phyloP scores from a whole-genome alignment of 2,329 filamentous ascomycete species.

The Pezicula neosporulosa region DNA sequence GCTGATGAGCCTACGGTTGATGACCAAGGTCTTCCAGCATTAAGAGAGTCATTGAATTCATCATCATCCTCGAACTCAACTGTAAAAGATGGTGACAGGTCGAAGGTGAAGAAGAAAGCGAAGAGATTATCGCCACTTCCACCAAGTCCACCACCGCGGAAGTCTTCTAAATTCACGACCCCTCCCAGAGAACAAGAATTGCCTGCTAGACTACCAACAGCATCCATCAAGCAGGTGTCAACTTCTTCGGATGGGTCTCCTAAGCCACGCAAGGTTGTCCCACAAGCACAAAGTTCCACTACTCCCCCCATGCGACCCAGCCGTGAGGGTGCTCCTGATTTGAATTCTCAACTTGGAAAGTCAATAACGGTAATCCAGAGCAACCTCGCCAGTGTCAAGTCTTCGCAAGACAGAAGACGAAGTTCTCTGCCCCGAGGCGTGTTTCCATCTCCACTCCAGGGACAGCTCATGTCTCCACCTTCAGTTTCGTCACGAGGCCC shows the following conservation, averaged over 20 bases:
- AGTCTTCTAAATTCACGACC: slow-evolving; percentile 52
- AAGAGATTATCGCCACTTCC: slow-evolving; percentile 45
- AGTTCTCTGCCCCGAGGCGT: slow-evolving; percentile 17
- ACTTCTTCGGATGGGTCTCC: slow-evolving; percentile 9
- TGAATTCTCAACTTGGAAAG: slow-evolving; percentile 52
- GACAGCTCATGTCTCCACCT: slow-evolving; percentile 29
- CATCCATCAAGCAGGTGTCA: slow-evolving; percentile 26
- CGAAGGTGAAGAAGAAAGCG: slow-evolving; percentile 33
- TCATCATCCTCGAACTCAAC: slow-evolving; percentile 73
- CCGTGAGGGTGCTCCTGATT: slow-evolving; percentile 61
- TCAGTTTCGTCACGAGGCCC: slow-evolving; percentile 30
- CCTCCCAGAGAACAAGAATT: slow-evolving; percentile 35
- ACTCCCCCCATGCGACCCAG: slow-evolving; percentile 59
- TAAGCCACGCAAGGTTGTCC: slow-evolving; percentile 6
- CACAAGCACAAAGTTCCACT: slow-evolving; percentile 19
- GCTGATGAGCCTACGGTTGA: slow-evolving; percentile 46
- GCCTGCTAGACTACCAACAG: slow-evolving; percentile 34
- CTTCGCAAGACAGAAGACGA: slow-evolving; percentile 16
- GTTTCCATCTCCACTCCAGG: slow-evolving; percentile 18
- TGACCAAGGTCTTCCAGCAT: slow-evolving; percentile 56
- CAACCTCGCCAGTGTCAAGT: slow-evolving; percentile 41
- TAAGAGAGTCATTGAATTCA: slow-evolving; percentile 67
- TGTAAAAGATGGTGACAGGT: slow-evolving; percentile 50
- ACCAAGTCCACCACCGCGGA: slow-evolving; percentile 59
- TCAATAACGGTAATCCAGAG: slow-evolving; percentile 57